phyloP scores from a whole-genome alignment of 345 rosid species.

The Sisymbrium irio region DNA sequence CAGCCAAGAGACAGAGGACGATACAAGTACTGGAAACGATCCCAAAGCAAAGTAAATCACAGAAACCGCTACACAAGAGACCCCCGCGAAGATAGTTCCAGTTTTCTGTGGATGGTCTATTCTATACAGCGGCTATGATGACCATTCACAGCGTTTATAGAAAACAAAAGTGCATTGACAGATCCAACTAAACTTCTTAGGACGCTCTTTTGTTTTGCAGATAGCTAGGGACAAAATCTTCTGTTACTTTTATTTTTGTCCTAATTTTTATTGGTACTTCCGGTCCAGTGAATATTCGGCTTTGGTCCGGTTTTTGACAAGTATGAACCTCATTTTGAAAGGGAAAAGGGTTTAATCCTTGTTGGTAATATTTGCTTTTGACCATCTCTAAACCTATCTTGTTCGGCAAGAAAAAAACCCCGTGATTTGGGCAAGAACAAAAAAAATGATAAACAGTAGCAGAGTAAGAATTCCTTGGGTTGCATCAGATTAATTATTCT shows the following conservation, averaged over 20 bases:
- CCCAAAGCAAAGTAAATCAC: constrained; percentile 58
- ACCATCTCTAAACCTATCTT: constrained; percentile 13
- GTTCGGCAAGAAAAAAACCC: neutral
- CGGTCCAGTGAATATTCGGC: constrained; percentile 3
- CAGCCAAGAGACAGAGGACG: constrained; percentile 88
- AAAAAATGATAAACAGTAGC: neutral
- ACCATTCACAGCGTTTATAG: neutral
- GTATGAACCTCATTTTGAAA: neutral
- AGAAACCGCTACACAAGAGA: constrained; percentile 47
- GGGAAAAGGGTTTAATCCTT: neutral
- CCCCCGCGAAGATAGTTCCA: constrained; percentile 44
- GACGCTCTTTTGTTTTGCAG: neutral
- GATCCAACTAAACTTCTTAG: constrained; percentile 17
- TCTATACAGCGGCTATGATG: neutral
- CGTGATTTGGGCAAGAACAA: neutral
- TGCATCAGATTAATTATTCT: no score
- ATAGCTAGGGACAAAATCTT: constrained; percentile 4
- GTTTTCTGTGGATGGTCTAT: neutral
- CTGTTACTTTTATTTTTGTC: neutral
- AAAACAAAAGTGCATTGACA: constrained; percentile 11
- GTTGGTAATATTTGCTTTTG: neutral
- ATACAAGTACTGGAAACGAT: constrained; percentile 82
- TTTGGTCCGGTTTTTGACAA: constrained; percentile 16
- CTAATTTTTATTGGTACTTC: constrained; percentile 2
- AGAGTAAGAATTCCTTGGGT: neutral